A percentile compares a stretch with the other conserved stretches of the same genome.
phyloP scores from a whole-genome alignment of 805 yeast genomes.

The Torulaspora franciscae region DNA sequence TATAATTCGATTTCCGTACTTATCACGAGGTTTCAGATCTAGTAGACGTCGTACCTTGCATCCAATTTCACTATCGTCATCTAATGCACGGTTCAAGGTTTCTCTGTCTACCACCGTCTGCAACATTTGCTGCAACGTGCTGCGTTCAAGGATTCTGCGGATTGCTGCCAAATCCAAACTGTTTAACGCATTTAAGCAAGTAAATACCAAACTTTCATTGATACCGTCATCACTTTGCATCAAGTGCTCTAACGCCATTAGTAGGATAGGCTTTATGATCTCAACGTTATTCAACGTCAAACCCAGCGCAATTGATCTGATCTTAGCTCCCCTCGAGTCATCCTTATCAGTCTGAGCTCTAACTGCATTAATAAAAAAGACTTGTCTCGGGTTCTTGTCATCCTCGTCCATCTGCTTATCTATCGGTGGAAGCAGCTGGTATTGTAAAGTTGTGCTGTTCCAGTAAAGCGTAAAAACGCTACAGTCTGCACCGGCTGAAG shows the following conservation, averaged over 20 bases:
- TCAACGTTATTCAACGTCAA: conserved; percentile 50
- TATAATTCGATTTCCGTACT: conserved; percentile 21
- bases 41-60: conserved; percentile 15
- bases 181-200: conserved; percentile 26
- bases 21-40: conserved; percentile 14
- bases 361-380: conserved; percentile 55
- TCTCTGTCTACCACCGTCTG: conserved; percentile 21
- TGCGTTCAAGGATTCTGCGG: conserved; percentile 15
- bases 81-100: conserved; percentile 7
- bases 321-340: conserved; percentile 53
- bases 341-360: conserved; percentile 42
- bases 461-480: conserved; percentile 52
- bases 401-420: conserved; percentile 8
- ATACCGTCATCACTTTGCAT: conserved; percentile 17
- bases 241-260: conserved; percentile 44
- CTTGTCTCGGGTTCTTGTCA: conserved; percentile 34
- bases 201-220: conserved; percentile 15
- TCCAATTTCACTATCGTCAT: conserved; percentile 5
- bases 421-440: conserved; percentile 27
- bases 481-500: conserved; percentile 50
- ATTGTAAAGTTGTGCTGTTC: conserved; percentile 21
- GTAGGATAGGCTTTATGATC: conserved; percentile 54
- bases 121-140: conserved; percentile 21
- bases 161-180: conserved; percentile 25
- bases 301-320: conserved; percentile 55